These are phyloP conservation scores for Malus asiatica DNA, from an alignment of 306 rosid genomes.

Conservation along the genomic window DNA sequence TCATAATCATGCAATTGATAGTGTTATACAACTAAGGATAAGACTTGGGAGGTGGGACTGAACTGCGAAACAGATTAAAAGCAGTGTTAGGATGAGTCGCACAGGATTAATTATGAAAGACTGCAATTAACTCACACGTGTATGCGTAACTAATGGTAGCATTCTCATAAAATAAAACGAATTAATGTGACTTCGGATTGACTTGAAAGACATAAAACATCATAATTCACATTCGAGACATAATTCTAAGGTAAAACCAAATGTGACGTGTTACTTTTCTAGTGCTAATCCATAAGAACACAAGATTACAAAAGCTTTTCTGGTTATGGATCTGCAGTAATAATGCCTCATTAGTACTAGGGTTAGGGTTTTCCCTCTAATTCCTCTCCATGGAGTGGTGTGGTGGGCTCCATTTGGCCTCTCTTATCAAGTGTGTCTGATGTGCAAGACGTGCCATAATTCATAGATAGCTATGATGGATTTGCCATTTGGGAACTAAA, in stretches of 20 bases:
- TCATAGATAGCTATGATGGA: conserved; percentile 32
- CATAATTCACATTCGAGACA: conserved; percentile 28
- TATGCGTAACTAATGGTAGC: too few relatives aligned
- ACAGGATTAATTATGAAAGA: background rate
- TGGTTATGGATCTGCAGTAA: background rate
- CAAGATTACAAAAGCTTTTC: background rate
- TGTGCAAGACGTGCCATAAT: conserved; percentile 36
- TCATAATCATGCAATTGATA: background rate
- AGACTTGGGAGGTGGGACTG: background rate
- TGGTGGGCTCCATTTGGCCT: conserved; percentile 20
- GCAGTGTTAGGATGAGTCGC: too few relatives aligned
- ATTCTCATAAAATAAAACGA: background rate
- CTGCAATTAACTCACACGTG: too few relatives aligned
- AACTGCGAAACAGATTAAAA: too few relatives aligned
- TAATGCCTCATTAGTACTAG: background rate
- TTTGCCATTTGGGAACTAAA: conserved; percentile 31
- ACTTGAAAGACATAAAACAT: conserved; percentile 15
- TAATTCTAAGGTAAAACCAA: background rate
- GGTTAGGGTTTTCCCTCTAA: background rate
- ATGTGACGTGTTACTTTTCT: background rate
- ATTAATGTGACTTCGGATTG: background rate
- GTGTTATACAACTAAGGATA: background rate
- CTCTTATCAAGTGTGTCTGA: conserved; percentile 17
- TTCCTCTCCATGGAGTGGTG: conserved; percentile 6
- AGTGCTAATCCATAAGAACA: background rate